Evolutionary conservation across 2,329 filamentous ascomycete species (phyloP).

Genomic region (Colletotrichum scovillei): DNA sequence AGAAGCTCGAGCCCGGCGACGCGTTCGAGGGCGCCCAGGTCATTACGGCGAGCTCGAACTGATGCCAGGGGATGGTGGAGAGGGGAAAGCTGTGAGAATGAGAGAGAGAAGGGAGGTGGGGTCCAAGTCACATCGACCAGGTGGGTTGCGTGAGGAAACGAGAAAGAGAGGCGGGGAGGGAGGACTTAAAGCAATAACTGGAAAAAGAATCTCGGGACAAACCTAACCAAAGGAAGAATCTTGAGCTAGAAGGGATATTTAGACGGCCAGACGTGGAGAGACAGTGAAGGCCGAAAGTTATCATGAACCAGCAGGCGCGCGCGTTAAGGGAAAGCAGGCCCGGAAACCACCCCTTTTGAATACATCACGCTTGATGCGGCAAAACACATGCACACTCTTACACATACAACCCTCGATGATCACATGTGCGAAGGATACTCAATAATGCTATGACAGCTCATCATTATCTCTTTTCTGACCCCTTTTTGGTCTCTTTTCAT

Average conservation of each 20-base stretch:
- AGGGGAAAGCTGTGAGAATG: neutral
- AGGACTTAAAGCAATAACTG: neutral
- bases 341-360: slow-evolving; percentile 13
- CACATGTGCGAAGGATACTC: no score
- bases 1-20: slow-evolving; percentile 84
- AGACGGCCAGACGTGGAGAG: slow-evolving; percentile 10
- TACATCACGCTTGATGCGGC: slow-evolving; percentile 29
- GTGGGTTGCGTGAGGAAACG: no score
- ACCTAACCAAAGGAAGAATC: neutral
- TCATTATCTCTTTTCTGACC: slow-evolving; percentile 1
- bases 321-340: slow-evolving; percentile 21
- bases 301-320: slow-evolving; percentile 20
- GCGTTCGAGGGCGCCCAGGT: slow-evolving; percentile 72
- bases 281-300: neutral
- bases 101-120: no score
- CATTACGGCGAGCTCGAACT: slow-evolving; percentile 46
- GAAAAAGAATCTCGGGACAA: neutral
- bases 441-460: neutral
- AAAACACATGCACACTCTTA: no score
- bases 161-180: neutral
- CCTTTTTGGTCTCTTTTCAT: neutral
- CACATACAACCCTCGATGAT: no score
- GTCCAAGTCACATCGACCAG: neutral
- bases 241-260: slow-evolving; percentile 12
- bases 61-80: neutral